These are phyloP conservation scores for Corymbia calophylla DNA, from an alignment of 441 rosid genomes.

Conservation along the genomic window DNA sequence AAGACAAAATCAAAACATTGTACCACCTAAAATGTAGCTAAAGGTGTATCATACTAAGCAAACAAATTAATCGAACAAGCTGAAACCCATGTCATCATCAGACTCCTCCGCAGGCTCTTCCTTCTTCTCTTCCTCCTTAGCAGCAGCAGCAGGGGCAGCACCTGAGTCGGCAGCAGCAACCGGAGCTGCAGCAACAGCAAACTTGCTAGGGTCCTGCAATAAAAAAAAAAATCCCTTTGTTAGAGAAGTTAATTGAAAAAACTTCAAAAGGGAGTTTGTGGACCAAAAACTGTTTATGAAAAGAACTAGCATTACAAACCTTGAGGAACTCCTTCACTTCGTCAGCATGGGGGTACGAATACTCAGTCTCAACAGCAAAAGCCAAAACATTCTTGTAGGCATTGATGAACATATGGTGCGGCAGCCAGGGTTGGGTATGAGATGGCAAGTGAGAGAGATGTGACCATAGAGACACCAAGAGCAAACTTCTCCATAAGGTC, in stretches of 20 bases:
- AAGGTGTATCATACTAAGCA: not conserved
- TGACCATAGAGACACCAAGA: conserved; percentile 60
- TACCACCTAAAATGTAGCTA: not conserved
- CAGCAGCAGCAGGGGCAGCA: conserved; percentile 24
- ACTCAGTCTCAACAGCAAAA: conserved; percentile 65
- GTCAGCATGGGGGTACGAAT: conserved; percentile 69
- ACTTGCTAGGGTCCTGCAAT: conserved; percentile 79
- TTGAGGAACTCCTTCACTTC: conserved; percentile 74
- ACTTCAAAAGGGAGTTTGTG: not conserved
- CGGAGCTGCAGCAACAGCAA: conserved; percentile 49
- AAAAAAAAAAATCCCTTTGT: not conserved
- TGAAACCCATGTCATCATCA: conserved; percentile 80
- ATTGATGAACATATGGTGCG: conserved; percentile 79
- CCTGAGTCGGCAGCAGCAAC: conserved; percentile 18
- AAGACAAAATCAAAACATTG: not conserved
- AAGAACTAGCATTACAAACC: conserved; percentile 21
- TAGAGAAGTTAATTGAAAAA: not conserved
- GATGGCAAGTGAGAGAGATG: conserved; percentile 61
- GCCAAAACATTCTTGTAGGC: conserved; percentile 80
- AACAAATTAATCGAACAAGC: conserved; percentile 48
- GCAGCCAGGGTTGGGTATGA: conserved; percentile 87
- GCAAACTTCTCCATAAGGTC: conserved; percentile 76
- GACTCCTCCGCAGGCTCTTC: conserved; percentile 78
- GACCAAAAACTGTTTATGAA: not conserved
- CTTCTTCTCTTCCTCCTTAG: conserved; percentile 57